Percentiles rank a stretch among this genome's conserved stretches.
These are phyloP conservation scores for Dioscorea cayenensis DNA, from an alignment of 116 monocot species.

Conservation along the genomic window DNA sequence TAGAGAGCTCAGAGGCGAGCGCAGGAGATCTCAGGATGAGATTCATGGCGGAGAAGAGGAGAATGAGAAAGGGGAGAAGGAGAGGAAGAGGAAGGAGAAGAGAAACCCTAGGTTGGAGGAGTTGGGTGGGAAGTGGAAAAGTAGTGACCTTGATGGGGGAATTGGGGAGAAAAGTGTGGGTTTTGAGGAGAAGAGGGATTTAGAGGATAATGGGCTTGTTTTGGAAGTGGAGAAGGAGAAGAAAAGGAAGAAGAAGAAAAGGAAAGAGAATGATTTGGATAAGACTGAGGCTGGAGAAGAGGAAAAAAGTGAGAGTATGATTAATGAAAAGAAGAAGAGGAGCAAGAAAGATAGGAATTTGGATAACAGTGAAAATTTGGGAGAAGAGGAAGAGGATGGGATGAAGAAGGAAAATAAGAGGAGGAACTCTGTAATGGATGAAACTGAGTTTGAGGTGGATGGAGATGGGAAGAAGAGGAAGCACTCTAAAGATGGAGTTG, in stretches of 20 bases:
- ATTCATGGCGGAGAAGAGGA: neutral
- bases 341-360: neutral
- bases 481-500: constrained; percentile 3
- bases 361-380: neutral
- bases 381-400: neutral
- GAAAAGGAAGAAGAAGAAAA: neutral
- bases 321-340: neutral
- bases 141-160: neutral
- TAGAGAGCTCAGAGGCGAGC: constrained; percentile 3
- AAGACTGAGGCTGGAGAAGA: neutral
- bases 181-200: neutral
- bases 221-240: neutral
- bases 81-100: neutral
- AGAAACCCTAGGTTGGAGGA: neutral
- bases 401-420: constrained; percentile 3
- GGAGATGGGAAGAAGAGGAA: constrained; percentile 22
- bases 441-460: neutral
- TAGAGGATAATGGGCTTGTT: too few species aligned
- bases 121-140: neutral
- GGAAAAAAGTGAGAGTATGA: neutral
- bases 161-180: neutral
- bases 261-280: neutral
- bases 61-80: neutral
- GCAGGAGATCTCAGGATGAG: neutral
- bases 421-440: neutral